Conservation (phyloP, 345 rosid species). For the Kandelia obovata region DNA sequence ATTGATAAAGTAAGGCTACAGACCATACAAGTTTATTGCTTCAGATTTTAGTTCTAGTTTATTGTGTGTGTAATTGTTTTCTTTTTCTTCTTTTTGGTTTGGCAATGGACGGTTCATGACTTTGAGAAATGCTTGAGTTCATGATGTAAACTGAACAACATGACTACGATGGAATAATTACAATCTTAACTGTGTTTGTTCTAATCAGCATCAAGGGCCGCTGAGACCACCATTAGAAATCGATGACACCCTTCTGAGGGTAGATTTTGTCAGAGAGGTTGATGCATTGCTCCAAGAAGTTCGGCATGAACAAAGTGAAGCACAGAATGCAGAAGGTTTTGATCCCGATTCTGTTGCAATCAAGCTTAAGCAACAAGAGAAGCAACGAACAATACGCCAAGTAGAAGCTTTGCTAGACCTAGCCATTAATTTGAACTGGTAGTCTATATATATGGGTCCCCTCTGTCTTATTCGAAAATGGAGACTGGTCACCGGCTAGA, state of each 20-base stretch:
- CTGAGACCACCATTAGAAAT: conserved; percentile 49
- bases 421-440: conserved; percentile 73
- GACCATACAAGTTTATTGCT: neutral
- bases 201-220: conserved; percentile 69
- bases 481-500: neutral
- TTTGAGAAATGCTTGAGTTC: neutral
- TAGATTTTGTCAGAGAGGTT: conserved; percentile 86
- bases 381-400: conserved; percentile 59
- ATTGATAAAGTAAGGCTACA: conserved; percentile 55
- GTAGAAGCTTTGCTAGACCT: conserved; percentile 73
- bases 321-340: conserved; percentile 39
- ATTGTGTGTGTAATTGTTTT: neutral
- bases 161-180: neutral
- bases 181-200: neutral
- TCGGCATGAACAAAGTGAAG: conserved; percentile 47
- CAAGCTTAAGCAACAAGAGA: conserved; percentile 88
- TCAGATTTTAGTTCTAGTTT: neutral
- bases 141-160: too few species aligned
- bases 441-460: neutral
- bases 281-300: conserved; percentile 80
- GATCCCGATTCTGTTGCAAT: conserved; percentile 75
- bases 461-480: neutral
- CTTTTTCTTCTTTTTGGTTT: neutral
- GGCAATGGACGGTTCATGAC: neutral
- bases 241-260: conserved; percentile 66